Conservation (phyloP, 306 rosid genomes). For the Dryas octopetala region DNA sequence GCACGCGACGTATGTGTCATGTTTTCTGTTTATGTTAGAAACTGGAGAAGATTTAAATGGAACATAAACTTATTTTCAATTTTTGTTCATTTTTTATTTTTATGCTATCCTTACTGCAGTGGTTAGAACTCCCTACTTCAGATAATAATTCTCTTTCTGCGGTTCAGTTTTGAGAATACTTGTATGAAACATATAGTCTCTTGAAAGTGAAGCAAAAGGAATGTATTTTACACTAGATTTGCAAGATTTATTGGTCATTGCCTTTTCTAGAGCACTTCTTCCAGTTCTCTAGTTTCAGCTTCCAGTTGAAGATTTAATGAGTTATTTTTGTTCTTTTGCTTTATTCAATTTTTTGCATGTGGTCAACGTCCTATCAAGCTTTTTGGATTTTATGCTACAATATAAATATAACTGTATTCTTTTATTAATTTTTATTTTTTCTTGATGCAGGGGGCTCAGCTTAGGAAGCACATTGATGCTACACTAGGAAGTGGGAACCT, state of each 20-base stretch:
- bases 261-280: background rate
- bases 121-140: background rate
- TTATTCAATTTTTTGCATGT: no score
- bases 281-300: background rate
- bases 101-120: background rate
- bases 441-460: constrained; percentile 93
- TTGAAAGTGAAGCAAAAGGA: background rate
- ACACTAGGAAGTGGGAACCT: constrained; percentile 96
- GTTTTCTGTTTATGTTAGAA: background rate
- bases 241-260: background rate
- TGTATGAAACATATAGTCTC: background rate
- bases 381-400: background rate
- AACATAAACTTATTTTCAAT: background rate
- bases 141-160: background rate
- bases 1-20: background rate
- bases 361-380: no score
- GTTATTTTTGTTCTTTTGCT: background rate
- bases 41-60: background rate
- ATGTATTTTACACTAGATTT: background rate
- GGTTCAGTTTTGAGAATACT: constrained; percentile 8
- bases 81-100: background rate
- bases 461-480: constrained; percentile 96
- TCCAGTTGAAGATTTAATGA: background rate
- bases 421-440: constrained; percentile 3
- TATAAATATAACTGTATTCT: background rate